Evolutionary conservation across 164 flowering plant species (phyloP).

Genomic region (Magnolia sinica): DNA sequence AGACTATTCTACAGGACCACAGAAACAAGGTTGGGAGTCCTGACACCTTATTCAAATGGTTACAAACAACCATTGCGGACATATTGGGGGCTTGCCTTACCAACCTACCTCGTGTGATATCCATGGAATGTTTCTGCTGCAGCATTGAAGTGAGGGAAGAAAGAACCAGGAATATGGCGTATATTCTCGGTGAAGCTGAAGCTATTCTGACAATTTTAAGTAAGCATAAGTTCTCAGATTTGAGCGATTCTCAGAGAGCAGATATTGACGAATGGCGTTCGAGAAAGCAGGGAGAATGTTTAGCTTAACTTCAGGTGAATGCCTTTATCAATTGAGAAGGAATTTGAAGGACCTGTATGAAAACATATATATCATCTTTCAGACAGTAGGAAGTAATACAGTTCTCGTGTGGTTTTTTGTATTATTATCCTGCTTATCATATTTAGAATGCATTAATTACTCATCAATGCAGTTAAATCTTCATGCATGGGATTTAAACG

Average conservation of each 20-base stretch:
- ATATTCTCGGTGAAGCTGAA: slow-evolving; percentile 44
- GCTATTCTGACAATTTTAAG: slow-evolving; percentile 28
- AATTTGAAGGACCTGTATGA: too few species aligned
- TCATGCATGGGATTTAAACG: too few species aligned
- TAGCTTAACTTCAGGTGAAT: too few species aligned
- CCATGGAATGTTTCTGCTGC: slow-evolving; percentile 30
- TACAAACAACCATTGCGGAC: slow-evolving; percentile 36
- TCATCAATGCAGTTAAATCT: too few species aligned
- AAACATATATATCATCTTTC: too few species aligned
- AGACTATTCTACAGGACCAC: slow-evolving; percentile 29
- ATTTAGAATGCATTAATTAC: too few species aligned
- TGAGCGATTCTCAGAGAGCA: background rate
- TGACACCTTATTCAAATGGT: slow-evolving; percentile 28
- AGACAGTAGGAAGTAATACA: too few species aligned
- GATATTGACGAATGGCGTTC: background rate
- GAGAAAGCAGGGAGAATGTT: too few species aligned
- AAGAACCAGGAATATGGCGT: slow-evolving; percentile 31
- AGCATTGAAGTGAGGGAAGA: slow-evolving; percentile 39
- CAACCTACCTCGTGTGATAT: slow-evolving; percentile 35
- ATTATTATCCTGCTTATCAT: too few species aligned
- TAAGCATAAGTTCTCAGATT: background rate
- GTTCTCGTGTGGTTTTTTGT: too few species aligned
- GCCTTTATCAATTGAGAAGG: too few species aligned
- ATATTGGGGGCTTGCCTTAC: slow-evolving; percentile 55
- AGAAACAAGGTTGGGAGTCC: slow-evolving; percentile 3